Conservation (phyloP, 306 rosid genomes). For the Cotoneaster glaucophyllus region DNA sequence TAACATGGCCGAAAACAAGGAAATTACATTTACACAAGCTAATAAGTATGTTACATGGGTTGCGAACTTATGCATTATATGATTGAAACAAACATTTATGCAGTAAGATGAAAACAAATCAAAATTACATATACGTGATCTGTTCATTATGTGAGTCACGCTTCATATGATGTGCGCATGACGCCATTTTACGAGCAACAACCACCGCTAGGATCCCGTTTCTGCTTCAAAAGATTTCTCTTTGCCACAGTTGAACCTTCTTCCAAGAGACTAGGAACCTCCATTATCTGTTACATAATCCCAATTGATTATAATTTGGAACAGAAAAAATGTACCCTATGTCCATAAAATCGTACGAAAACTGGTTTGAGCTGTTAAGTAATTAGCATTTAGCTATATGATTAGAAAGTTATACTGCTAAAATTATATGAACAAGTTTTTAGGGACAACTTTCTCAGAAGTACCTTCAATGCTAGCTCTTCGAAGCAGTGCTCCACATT, state of each 20-base stretch:
- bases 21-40: constrained; percentile 37
- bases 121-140: constrained; percentile 43
- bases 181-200: constrained; percentile 56
- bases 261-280: constrained; percentile 81
- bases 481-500: constrained; percentile 84
- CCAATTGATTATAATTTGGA: constrained; percentile 14
- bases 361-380: background rate
- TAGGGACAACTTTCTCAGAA: background rate
- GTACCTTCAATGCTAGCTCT: constrained; percentile 86
- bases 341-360: background rate
- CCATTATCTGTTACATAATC: constrained; percentile 61
- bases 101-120: constrained; percentile 4
- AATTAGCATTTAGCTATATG: background rate
- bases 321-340: background rate
- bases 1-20: constrained; percentile 6
- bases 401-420: background rate
- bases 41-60: constrained; percentile 12
- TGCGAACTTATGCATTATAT: background rate
- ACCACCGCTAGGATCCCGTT: constrained; percentile 34
- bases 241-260: constrained; percentile 67
- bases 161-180: constrained; percentile 3
- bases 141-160: constrained; percentile 24
- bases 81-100: constrained; percentile 19
- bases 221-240: constrained; percentile 59
- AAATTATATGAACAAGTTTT: background rate